Conservation (phyloP, 2,329 filamentous ascomycete species). For the Ophiocordyceps sinensis region DNA sequence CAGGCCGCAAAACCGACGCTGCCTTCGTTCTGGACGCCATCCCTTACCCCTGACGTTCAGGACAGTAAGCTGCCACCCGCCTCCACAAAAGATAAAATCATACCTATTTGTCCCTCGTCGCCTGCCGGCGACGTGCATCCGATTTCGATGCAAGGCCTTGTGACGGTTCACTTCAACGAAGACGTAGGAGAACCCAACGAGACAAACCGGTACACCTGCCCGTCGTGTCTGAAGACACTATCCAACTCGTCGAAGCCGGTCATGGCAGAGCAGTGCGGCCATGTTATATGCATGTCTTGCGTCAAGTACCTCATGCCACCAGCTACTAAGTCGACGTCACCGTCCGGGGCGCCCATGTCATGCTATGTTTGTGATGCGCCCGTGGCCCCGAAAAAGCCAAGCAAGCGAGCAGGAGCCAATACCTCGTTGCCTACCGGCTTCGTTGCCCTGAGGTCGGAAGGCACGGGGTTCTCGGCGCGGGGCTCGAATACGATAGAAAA, state of each 20-base stretch:
- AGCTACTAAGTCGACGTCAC: slow-evolving; percentile 22
- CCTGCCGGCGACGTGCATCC: slow-evolving; percentile 49
- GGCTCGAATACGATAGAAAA: slow-evolving; percentile 73
- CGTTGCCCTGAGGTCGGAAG: slow-evolving; percentile 69
- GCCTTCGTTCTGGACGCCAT: slow-evolving; percentile 88
- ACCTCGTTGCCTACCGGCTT: slow-evolving; percentile 54
- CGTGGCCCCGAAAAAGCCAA: slow-evolving; percentile 36
- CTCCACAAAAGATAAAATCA: slow-evolving; percentile 47
- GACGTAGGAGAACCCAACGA: slow-evolving; percentile 38
- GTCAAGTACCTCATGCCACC: slow-evolving; percentile 61
- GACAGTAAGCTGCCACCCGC: slow-evolving; percentile 36
- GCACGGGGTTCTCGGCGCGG: slow-evolving; percentile 84
- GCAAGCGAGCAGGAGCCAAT: slow-evolving; percentile 27
- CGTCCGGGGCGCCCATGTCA: slow-evolving; percentile 28
- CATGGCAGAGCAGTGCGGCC: slow-evolving; percentile 76
- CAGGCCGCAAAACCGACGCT: slow-evolving; percentile 51
- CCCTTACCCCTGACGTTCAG: slow-evolving; percentile 49
- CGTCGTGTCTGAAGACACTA: slow-evolving; percentile 70
- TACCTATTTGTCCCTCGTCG: slow-evolving; percentile 66
- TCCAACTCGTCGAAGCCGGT: slow-evolving; percentile 73
- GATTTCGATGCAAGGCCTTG: slow-evolving; percentile 65
- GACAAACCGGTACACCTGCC: slow-evolving; percentile 45
- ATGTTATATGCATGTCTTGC: slow-evolving; percentile 79
- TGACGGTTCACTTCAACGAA: slow-evolving; percentile 63
- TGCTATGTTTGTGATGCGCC: slow-evolving; percentile 85